Percentiles rank a stretch among this genome's conserved stretches.
Evolutionary conservation across 441 rosid species (phyloP).

Genomic region (Metrosideros polymorpha): DNA sequence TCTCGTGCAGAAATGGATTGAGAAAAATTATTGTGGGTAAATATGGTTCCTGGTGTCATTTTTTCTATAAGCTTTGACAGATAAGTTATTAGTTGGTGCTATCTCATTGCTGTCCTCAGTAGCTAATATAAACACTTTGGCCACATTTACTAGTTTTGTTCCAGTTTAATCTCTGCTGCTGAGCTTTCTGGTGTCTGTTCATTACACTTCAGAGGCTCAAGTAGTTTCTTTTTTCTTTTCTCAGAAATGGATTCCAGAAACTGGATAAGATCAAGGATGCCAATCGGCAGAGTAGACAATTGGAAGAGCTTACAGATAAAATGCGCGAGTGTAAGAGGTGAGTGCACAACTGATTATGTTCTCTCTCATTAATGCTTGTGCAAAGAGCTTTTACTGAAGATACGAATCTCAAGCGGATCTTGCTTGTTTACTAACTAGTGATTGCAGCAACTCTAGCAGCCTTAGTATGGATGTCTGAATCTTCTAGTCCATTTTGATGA

Average conservation of each 20-base stretch:
- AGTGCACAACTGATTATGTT: neutral
- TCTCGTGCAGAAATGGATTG: neutral
- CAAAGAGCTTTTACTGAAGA: neutral
- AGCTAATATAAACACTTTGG: neutral
- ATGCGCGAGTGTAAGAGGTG: constrained; percentile 97
- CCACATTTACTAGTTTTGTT: neutral
- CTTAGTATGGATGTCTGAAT: neutral
- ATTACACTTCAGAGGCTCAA: neutral
- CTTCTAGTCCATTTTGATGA: neutral
- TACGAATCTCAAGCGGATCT: neutral
- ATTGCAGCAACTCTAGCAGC: neutral
- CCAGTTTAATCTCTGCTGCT: neutral
- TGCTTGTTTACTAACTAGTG: neutral
- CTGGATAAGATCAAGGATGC: constrained; percentile 89
- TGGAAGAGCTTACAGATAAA: constrained; percentile 86
- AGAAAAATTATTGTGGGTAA: neutral
- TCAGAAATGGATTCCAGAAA: constrained; percentile 95
- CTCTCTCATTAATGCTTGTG: neutral
- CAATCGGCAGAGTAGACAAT: constrained; percentile 78
- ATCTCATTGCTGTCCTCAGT: neutral
- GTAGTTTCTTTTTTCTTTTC: neutral
- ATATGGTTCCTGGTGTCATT: neutral
- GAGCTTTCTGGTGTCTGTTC: neutral
- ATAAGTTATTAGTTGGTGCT: neutral
- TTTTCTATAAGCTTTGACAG: neutral